Evolutionary conservation across 371 early-diverging fungal species (phyloP).

Genomic region (Mucor irregularis): DNA sequence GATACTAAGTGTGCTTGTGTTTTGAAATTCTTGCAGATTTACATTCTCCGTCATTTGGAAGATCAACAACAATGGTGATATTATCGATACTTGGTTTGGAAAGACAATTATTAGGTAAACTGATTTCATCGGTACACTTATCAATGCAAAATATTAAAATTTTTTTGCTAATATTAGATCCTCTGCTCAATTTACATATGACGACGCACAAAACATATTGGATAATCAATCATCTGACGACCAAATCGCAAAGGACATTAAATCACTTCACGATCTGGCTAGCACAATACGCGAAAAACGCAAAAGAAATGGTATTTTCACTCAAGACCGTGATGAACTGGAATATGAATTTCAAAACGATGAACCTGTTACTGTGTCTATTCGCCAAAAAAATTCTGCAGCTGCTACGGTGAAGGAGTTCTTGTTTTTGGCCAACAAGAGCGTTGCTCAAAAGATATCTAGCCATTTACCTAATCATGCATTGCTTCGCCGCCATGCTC

Average conservation of each 20-base stretch:
- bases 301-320: constrained; percentile 26
- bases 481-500: constrained; percentile 77
- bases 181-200: constrained; percentile 67
- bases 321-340: constrained; percentile 32
- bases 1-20: no score
- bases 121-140: no score
- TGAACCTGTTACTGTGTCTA: constrained; percentile 62
- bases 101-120: constrained; percentile 67
- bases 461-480: constrained; percentile 82
- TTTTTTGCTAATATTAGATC: constrained; percentile 1
- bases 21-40: constrained; percentile 44
- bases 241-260: constrained; percentile 16
- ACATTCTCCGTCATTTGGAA: constrained; percentile 92
- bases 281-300: constrained; percentile 22
- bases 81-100: constrained; percentile 70
- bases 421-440: constrained; percentile 91
- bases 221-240: constrained; percentile 22
- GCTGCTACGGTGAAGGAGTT: constrained; percentile 94
- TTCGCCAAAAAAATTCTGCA: constrained; percentile 83
- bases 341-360: constrained; percentile 22
- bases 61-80: constrained; percentile 65
- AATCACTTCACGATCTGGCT: constrained; percentile 22
- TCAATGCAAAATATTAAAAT: no score
- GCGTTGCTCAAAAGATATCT: constrained; percentile 85
- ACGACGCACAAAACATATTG: constrained; percentile 86